A percentile compares a stretch with the other conserved stretches of the same genome.
Evolutionary conservation across 2,329 filamentous ascomycete genomes (phyloP).

Genomic region (Fonsecaea nubica): DNA sequence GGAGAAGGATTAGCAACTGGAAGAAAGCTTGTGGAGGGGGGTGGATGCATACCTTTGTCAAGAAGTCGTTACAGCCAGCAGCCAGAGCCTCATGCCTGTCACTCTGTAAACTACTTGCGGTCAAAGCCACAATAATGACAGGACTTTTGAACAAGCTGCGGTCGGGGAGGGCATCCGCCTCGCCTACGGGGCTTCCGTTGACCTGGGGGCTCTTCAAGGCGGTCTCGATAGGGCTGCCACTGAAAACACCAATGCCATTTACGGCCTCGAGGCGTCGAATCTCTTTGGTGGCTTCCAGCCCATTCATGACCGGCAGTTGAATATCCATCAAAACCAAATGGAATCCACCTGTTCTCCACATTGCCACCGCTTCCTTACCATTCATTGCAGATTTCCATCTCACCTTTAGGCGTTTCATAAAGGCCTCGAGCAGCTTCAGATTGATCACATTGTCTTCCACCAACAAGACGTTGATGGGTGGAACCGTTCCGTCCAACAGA

Average conservation of each 20-base stretch:
- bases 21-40: constrained; percentile 13
- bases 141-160: constrained; percentile 88
- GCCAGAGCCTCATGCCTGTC: constrained; percentile 94
- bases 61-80: constrained; percentile 95
- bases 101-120: constrained; percentile 90
- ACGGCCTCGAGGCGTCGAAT: constrained; percentile 87
- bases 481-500: constrained; percentile 80
- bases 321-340: constrained; percentile 99
- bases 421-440: constrained; percentile 86
- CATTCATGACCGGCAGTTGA: constrained; percentile 94
- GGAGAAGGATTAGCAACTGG: constrained; percentile 20
- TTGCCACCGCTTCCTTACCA: constrained; percentile 87
- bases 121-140: constrained; percentile 96
- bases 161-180: constrained; percentile 68
- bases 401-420: constrained; percentile 94
- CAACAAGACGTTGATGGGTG: constrained; percentile 95
- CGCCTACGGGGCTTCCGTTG: constrained; percentile 29
- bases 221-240: constrained; percentile 35
- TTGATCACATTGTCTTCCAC: constrained; percentile 99
- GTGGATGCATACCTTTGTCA: constrained; percentile 78
- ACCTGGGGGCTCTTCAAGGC: constrained; percentile 21
- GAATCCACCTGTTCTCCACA: constrained; percentile 91
- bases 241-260: constrained; percentile 90
- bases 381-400: constrained; percentile 98
- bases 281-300: constrained; percentile 91